phyloP scores from a whole-genome alignment of 768 basidiomycete species.

The Tulasnella sp. region DNA sequence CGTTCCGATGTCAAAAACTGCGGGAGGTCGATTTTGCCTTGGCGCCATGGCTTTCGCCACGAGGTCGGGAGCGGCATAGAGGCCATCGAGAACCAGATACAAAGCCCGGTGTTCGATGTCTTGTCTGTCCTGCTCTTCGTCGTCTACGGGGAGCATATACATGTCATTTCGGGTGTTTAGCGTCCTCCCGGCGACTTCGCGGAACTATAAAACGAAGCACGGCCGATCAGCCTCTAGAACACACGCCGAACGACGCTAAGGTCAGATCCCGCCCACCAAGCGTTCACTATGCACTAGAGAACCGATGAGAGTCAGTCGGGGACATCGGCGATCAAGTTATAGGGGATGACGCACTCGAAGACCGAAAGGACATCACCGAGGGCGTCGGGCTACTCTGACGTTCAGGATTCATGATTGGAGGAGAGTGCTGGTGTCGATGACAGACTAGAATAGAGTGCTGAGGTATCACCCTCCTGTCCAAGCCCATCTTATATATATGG shows the following conservation, averaged over 20 bases:
- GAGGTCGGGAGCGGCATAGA: conserved; percentile 23
- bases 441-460: background rate
- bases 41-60: conserved; percentile 8
- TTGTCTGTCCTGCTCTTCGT: conserved; percentile 24
- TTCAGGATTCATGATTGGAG: background rate
- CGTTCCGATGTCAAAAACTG: conserved; percentile 22
- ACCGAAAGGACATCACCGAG: conserved; percentile 5
- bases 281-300: background rate
- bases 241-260: too few relatives aligned
- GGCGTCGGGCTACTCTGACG: conserved; percentile 10
- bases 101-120: conserved; percentile 21
- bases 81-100: background rate
- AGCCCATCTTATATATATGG: background rate
- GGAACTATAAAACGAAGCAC: background rate
- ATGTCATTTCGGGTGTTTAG: conserved; percentile 12
- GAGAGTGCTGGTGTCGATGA: background rate
- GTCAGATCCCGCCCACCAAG: background rate
- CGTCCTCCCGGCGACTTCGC: conserved; percentile 6
- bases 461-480: background rate
- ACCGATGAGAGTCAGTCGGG: background rate
- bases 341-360: background rate
- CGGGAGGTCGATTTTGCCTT: background rate
- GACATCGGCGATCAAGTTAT: background rate
- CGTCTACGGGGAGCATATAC: conserved; percentile 21
- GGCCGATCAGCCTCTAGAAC: background rate